phyloP scores from a whole-genome alignment of 2,329 filamentous ascomycete genomes.

The Exophiala alcalophila region DNA sequence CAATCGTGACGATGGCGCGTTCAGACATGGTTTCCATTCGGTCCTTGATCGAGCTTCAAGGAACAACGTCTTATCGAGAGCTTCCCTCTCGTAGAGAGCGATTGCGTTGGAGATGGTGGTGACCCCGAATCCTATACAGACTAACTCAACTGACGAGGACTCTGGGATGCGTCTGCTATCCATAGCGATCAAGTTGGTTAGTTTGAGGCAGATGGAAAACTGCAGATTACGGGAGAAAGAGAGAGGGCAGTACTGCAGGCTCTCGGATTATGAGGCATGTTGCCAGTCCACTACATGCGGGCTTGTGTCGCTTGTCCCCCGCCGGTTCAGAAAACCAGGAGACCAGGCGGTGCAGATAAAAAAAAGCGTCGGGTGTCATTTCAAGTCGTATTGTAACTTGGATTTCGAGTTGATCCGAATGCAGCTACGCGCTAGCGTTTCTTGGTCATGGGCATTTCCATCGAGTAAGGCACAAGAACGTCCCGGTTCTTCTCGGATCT shows the following conservation, averaged over 20 bases:
- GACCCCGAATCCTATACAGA: slow-evolving; percentile 27
- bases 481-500: slow-evolving; percentile 9
- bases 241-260: no score
- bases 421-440: no score
- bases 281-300: no score
- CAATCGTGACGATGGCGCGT: slow-evolving; percentile 14
- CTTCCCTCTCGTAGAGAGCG: slow-evolving; percentile 22
- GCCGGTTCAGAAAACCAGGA: not conserved
- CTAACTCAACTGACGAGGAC: slow-evolving; percentile 12
- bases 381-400: not conserved
- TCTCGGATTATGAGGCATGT: no score
- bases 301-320: not conserved
- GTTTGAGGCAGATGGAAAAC: not conserved
- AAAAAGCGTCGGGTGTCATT: not conserved
- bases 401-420: no score
- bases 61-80: slow-evolving; percentile 19
- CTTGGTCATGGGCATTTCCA: not conserved
- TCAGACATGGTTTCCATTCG: slow-evolving; percentile 20
- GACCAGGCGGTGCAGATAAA: not conserved
- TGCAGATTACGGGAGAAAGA: not conserved
- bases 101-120: slow-evolving; percentile 23
- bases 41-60: slow-evolving; percentile 20
- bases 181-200: not conserved
- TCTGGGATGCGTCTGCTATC: slow-evolving; percentile 1
- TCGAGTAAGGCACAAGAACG: not conserved